Evolutionary conservation across 768 basidiomycete genomes (phyloP), one percentile per base, ranked within the genome.

Genomic region (Clavaria fumosa): DNA sequence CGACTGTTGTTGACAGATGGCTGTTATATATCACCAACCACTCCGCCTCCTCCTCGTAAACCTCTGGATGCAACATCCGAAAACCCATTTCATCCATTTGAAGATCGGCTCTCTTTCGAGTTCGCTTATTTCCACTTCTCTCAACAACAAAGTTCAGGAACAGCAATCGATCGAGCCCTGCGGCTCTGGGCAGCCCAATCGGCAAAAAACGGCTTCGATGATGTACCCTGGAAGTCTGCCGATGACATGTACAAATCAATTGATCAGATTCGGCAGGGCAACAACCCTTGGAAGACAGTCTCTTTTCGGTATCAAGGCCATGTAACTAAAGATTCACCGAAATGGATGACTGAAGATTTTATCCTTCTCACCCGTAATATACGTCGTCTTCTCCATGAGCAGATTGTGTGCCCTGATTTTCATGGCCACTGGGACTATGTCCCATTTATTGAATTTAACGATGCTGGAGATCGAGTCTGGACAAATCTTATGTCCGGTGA

Each of bases 401-500:
- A 55, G 40, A 42, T 60, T 14, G 20, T 24, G 3, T 50, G 21
- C 12, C 18, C 50, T 0, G 49, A 45, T 14, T 58, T 58, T 38
- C 37, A 44, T 5, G 41, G 39, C 23, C 10, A 43, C 7, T 38
- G 53, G 18, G 43, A 58, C 28, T 45, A 31, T 14, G 28, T 45
- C 0, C 57, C 54, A 2, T 53, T 51, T 38, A 43, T 31, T 4
- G 45, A 54, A 38, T 55, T 52, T 37, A 43, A 46, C 34, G 18
- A 26, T 7, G 27, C 18, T 10, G 47, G 45, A 2, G 38, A 52
- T 3, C 39, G 50, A 1, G 31, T 43, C 9, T 61, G 45, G 37
- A 48, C 47, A 1, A 53, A 59, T 37, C 33, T 62, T 0, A 59
- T 64, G 57, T 61, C 59, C 1, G 60, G 50, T 2, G 40, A 57